phyloP scores from a whole-genome alignment of 306 rosid genomes.

The Lathyrus tuberosus region DNA sequence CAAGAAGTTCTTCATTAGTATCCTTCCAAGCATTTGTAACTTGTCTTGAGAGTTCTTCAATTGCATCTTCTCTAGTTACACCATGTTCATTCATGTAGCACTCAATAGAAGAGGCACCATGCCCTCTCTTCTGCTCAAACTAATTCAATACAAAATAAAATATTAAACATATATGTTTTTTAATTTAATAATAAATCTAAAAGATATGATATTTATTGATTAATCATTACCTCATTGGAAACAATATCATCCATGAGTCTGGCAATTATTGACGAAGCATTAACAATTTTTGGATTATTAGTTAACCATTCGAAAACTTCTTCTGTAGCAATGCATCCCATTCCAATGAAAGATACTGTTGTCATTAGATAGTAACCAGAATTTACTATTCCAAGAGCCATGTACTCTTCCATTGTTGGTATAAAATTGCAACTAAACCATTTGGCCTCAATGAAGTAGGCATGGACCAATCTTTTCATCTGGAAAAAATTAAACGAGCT shows the following conservation, averaged over 20 bases:
- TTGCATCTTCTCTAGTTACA: too few relatives aligned
- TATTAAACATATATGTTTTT: background rate
- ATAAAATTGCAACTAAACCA: background rate
- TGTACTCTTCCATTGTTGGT: slow-evolving; percentile 23
- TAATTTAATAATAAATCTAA: background rate
- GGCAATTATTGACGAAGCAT: background rate
- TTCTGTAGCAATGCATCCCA: slow-evolving; percentile 23
- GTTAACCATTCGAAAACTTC: slow-evolving; percentile 4
- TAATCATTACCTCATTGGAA: slow-evolving; percentile 3
- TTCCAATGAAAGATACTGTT: background rate
- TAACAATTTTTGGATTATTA: slow-evolving; percentile 4
- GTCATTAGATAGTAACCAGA: background rate
- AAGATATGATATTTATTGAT: too few relatives aligned
- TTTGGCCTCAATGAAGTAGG: slow-evolving; percentile 1
- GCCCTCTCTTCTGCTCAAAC: slow-evolving; percentile 33
- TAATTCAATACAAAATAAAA: too few relatives aligned
- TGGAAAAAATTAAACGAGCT: too few relatives aligned
- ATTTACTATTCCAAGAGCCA: background rate
- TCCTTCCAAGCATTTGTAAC: slow-evolving; percentile 32
- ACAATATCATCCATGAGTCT: slow-evolving; percentile 26
- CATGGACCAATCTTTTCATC: background rate
- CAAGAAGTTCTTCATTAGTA: slow-evolving; percentile 9
- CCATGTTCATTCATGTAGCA: slow-evolving; percentile 31
- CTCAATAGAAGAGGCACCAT: slow-evolving; percentile 29
- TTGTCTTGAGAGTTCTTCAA: background rate